phyloP scores from a whole-genome alignment of 768 basidiomycete genomes.

The Mycena amicta region DNA sequence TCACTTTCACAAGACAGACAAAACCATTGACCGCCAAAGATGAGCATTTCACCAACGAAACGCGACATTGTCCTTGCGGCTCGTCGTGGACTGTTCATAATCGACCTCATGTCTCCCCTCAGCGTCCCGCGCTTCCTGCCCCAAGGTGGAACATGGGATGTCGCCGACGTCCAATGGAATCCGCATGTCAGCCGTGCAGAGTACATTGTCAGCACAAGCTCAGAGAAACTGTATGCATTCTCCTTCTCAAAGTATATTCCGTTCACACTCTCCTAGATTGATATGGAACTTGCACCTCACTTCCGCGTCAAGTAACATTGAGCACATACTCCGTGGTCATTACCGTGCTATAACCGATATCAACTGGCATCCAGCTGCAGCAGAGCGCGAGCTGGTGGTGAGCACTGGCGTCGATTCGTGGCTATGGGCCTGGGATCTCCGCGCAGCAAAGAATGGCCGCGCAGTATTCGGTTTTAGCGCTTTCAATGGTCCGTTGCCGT shows the following conservation, averaged over 20 bases:
- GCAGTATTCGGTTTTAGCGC: conserved; percentile 75
- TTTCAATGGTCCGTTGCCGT: conserved; percentile 52
- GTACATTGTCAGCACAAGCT: conserved; percentile 86
- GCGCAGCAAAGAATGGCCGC: conserved; percentile 54
- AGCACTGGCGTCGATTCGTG: conserved; percentile 94
- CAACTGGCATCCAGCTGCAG: conserved; percentile 90
- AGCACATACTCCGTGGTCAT: conserved; percentile 85
- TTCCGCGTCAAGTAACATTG: conserved; percentile 44
- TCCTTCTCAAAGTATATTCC: not conserved
- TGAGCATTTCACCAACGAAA: conserved; percentile 89
- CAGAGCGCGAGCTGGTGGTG: conserved; percentile 80
- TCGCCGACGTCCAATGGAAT: conserved; percentile 92
- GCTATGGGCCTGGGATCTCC: conserved; percentile 93
- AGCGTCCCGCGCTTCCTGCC: conserved; percentile 92
- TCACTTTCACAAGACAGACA: conserved; percentile 32
- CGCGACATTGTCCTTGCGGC: conserved; percentile 91
- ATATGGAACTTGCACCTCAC: conserved; percentile 88
- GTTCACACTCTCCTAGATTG: conserved; percentile 45
- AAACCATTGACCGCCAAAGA: too few relatives aligned
- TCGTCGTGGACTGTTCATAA: conserved; percentile 92
- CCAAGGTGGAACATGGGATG: conserved; percentile 96
- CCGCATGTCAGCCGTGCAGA: conserved; percentile 76
- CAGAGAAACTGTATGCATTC: conserved; percentile 74
- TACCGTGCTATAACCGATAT: conserved; percentile 97
- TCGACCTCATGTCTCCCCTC: conserved; percentile 87